These are phyloP conservation scores for Mentha longifolia DNA, from an alignment of 257 asterid species.

Conservation along the genomic window DNA sequence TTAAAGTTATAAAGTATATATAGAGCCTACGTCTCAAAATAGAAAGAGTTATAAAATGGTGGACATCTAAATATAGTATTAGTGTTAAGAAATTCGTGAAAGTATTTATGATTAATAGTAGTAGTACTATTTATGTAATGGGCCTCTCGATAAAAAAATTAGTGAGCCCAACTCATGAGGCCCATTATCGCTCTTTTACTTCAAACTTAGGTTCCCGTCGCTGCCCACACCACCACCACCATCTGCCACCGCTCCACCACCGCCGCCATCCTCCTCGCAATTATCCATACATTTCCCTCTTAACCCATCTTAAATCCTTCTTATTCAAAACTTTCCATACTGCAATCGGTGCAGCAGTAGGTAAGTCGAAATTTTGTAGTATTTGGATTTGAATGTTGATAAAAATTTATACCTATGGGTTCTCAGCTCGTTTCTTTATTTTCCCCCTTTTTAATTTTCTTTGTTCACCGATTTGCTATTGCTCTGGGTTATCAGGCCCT, in stretches of 20 bases:
- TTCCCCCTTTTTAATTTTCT: too few relatives aligned
- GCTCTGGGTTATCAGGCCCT: background rate
- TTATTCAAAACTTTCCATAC: background rate
- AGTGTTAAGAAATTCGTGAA: too few relatives aligned
- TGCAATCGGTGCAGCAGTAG: background rate
- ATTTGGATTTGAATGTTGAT: background rate
- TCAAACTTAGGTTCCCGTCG: too few relatives aligned
- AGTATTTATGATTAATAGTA: too few relatives aligned
- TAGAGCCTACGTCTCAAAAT: too few relatives aligned
- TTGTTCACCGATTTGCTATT: background rate
- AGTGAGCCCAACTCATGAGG: too few relatives aligned
- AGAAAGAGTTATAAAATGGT: too few relatives aligned
- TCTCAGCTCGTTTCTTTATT: background rate
- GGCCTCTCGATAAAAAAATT: too few relatives aligned
- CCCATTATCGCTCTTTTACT: too few relatives aligned
- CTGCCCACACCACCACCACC: background rate
- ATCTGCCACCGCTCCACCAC: background rate
- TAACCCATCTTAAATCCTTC: background rate
- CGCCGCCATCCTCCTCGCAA: background rate
- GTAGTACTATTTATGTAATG: too few relatives aligned
- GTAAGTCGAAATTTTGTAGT: background rate
- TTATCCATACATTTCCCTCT: background rate
- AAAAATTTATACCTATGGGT: background rate
- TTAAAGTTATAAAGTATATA: too few relatives aligned
- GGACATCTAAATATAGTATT: too few relatives aligned